Evolutionary conservation across 257 asterid genomes (phyloP).

Genomic region (Scutellaria barbata): DNA sequence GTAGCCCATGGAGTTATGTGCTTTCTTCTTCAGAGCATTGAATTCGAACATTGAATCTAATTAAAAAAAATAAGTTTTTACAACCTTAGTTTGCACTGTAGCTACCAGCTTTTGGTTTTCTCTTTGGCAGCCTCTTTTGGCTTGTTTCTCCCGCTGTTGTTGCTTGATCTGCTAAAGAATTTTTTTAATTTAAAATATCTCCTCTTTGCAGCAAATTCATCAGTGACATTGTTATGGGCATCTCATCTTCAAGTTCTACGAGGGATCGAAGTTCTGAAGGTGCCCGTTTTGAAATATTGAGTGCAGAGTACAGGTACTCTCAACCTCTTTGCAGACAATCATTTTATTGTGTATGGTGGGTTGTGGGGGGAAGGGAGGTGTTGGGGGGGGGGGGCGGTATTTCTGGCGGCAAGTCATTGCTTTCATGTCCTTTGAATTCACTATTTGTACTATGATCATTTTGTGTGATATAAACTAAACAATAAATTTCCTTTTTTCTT

Average conservation of each 20-base stretch:
- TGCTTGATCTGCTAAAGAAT: slow-evolving; percentile 31
- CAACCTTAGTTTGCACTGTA: not conserved
- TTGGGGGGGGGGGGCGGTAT: not conserved
- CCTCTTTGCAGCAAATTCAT: slow-evolving; percentile 74
- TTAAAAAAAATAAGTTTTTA: not conserved
- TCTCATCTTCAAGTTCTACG: slow-evolving; percentile 81
- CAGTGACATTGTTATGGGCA: slow-evolving; percentile 83
- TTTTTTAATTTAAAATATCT: slow-evolving; percentile 22
- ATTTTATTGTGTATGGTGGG: not conserved
- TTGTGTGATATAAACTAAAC: not conserved
- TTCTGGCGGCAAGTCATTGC: slow-evolving; percentile 10
- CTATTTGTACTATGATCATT: not conserved
- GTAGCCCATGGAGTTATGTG: slow-evolving; percentile 44
- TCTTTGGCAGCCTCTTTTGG: slow-evolving; percentile 12
- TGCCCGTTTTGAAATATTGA: slow-evolving; percentile 93
- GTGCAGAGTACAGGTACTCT: slow-evolving; percentile 77
- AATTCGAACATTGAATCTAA: no score
- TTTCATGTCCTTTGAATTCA: not conserved
- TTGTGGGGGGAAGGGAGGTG: not conserved
- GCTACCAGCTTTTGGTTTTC: slow-evolving; percentile 22
- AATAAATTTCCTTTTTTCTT: not conserved
- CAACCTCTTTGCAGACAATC: slow-evolving; percentile 24
- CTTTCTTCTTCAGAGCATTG: not conserved
- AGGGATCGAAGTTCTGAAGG: slow-evolving; percentile 89
- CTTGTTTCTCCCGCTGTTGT: slow-evolving; percentile 27